phyloP scores from a whole-genome alignment of 176 grass and related monocot genomes.

The Hordeum vulgare region DNA sequence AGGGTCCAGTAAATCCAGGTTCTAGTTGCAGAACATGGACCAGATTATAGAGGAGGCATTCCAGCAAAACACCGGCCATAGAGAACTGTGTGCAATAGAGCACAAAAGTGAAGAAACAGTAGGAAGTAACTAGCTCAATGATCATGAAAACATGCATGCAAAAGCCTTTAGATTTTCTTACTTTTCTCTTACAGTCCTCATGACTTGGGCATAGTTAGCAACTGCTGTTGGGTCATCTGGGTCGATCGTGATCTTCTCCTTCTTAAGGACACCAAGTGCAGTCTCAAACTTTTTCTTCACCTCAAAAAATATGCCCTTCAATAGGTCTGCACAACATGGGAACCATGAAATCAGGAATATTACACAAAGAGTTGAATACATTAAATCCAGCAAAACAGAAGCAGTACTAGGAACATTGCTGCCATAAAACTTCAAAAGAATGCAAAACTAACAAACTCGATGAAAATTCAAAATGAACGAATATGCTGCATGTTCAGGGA shows the following conservation, averaged over 20 bases:
- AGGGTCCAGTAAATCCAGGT: background rate
- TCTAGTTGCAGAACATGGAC: background rate
- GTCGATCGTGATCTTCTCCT: conserved; percentile 97
- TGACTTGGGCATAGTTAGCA: conserved; percentile 62
- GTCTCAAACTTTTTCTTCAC: conserved; percentile 89
- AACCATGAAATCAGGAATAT: background rate
- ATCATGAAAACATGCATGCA: background rate
- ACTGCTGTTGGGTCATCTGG: conserved; percentile 80
- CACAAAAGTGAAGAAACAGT: background rate
- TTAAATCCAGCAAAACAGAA: background rate
- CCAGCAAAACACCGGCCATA: background rate
- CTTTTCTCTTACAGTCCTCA: conserved; percentile 87
- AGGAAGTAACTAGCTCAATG: background rate
- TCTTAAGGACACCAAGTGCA: conserved; percentile 72
- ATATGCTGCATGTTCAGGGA: background rate
- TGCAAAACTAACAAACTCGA: background rate
- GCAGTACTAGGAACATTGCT: background rate
- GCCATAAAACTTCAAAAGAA: background rate
- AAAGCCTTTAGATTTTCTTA: conserved; percentile 30
- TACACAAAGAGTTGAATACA: background rate
- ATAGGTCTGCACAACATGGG: conserved; percentile 44
- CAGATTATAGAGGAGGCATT: background rate
- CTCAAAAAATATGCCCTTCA: conserved; percentile 93
- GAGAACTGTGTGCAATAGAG: background rate
- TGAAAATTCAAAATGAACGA: background rate